phyloP scores from a whole-genome alignment of 2,329 filamentous ascomycete genomes.

The Colletotrichum sp. region DNA sequence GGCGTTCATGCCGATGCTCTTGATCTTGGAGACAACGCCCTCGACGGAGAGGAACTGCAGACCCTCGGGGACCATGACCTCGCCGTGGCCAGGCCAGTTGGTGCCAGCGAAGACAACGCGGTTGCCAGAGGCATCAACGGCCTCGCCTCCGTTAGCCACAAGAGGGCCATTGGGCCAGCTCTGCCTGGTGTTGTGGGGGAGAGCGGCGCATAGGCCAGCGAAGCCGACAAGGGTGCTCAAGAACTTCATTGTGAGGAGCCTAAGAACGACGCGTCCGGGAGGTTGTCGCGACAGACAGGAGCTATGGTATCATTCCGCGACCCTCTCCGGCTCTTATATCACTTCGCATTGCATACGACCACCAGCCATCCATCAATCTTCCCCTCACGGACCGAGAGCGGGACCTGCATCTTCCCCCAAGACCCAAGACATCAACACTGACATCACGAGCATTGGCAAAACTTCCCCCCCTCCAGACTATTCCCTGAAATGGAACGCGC shows the following conservation, averaged over 20 bases:
- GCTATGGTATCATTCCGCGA: not conserved
- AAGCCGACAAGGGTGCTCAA: conserved; percentile 19
- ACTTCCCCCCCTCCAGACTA: not conserved
- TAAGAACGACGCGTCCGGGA: not conserved
- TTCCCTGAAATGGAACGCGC: not conserved
- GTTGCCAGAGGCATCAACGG: conserved; percentile 45
- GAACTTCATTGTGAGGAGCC: conserved; percentile 22
- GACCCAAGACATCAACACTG: not conserved
- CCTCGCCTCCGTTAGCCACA: conserved; percentile 42
- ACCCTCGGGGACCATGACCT: conserved; percentile 70
- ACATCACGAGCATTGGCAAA: conserved; percentile 18
- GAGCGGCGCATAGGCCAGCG: conserved; percentile 10
- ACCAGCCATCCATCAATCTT: not conserved
- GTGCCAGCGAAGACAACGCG: conserved; percentile 57
- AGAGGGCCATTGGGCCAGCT: conserved; percentile 50
- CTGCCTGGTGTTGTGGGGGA: conserved; percentile 4
- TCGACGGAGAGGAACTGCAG: conserved; percentile 65
- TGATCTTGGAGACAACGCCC: conserved; percentile 59
- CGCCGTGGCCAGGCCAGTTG: conserved; percentile 67
- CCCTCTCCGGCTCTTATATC: not conserved
- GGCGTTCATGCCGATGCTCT: conserved; percentile 66
- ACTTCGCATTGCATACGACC: not conserved
- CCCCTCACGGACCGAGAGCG: not conserved
- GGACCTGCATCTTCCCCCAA: not conserved
- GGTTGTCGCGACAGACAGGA: not conserved